phyloP scores from a whole-genome alignment of 768 basidiomycete genomes.

The Auricularia sp. region DNA sequence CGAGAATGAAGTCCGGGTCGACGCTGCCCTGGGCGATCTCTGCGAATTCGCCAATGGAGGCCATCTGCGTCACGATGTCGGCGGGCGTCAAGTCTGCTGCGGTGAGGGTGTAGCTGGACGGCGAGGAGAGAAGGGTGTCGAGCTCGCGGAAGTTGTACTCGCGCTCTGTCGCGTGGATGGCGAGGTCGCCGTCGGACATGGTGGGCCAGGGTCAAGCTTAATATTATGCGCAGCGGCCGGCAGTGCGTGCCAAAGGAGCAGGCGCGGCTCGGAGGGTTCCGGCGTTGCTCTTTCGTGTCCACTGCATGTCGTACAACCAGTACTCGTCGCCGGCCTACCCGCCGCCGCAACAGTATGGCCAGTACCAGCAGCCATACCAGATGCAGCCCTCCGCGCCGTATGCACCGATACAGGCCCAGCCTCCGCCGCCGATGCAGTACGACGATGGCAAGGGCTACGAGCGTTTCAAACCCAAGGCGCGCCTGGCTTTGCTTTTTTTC shows the following conservation, averaged over 20 bases:
- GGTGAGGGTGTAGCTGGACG: slow-evolving; percentile 33
- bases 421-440: not conserved
- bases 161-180: not conserved
- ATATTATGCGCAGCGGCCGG: no score
- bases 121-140: not conserved
- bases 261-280: no score
- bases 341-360: not conserved
- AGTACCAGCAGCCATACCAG: not conserved
- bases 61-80: slow-evolving; percentile 30
- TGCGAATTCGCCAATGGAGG: slow-evolving; percentile 46
- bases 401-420: slow-evolving; percentile 1
- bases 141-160: slow-evolving; percentile 3
- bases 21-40: slow-evolving; percentile 40
- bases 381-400: slow-evolving; percentile 3
- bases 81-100: slow-evolving; percentile 30
- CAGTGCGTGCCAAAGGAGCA: no score
- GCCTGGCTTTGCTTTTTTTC: not conserved
- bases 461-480: slow-evolving; percentile 19
- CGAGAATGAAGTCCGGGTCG: slow-evolving; percentile 34
- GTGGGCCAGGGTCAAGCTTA: no score
- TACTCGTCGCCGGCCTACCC: not conserved
- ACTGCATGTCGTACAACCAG: not conserved
- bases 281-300: no score
- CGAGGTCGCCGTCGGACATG: no score
- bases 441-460: slow-evolving; percentile 3